phyloP scores from a whole-genome alignment of 2,329 filamentous ascomycete species.

The Colletotrichum orbiculare region DNA sequence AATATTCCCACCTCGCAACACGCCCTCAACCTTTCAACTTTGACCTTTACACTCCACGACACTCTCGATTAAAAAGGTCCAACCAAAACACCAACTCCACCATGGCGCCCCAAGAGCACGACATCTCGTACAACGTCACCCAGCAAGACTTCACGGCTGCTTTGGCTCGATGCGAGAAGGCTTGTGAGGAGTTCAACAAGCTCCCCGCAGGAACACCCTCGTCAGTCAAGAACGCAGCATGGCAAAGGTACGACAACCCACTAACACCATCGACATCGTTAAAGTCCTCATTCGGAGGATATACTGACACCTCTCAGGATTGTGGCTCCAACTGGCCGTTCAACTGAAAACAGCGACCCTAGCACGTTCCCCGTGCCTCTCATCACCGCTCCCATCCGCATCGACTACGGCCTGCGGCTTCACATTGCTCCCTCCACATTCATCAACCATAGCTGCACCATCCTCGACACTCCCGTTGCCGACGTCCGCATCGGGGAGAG shows the following conservation, averaged over 20 bases:
- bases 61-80: too few species aligned
- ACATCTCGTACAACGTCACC: background rate
- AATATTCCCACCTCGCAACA: too few species aligned
- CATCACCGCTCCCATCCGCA: constrained; percentile 45
- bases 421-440: constrained; percentile 45
- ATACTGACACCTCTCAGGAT: too few species aligned
- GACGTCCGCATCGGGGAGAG: constrained; percentile 47
- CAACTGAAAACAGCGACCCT: too few species aligned
- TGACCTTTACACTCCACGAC: too few species aligned
- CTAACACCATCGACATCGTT: too few species aligned
- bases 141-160: background rate
- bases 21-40: too few species aligned
- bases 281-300: too few species aligned
- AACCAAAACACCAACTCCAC: too few species aligned
- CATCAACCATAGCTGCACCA: constrained; percentile 48
- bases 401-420: constrained; percentile 48
- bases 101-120: background rate
- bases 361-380: constrained; percentile 10
- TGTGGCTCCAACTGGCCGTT: too few species aligned
- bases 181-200: constrained; percentile 1
- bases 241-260: constrained; percentile 15
- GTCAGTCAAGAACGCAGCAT: background rate
- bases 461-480: constrained; percentile 48
- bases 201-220: background rate
- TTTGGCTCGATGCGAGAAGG: background rate